phyloP scores from a whole-genome alignment of 176 grass and related monocot genomes.

The Pontederia crassipes region DNA sequence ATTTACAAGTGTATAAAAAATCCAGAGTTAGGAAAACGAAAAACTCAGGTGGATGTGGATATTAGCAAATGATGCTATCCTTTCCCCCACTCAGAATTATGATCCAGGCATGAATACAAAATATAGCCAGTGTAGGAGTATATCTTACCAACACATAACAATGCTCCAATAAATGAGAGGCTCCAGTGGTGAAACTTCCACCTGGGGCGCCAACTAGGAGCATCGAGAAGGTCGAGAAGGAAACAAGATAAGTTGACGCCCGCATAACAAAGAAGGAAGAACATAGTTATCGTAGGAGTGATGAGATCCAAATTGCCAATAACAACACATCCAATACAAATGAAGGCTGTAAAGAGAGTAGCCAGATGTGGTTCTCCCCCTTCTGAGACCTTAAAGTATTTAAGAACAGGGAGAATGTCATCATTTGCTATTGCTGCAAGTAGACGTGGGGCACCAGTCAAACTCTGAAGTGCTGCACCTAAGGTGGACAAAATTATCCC shows the following conservation, averaged over 20 bases:
- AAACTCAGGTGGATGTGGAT: no score
- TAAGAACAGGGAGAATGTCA: constrained; percentile 91
- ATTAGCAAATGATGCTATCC: not conserved
- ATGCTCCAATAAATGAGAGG: constrained; percentile 80
- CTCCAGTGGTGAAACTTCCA: constrained; percentile 99
- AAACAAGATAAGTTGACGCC: constrained; percentile 97
- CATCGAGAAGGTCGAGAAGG: constrained; percentile 92
- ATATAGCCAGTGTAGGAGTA: not conserved
- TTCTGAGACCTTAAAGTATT: constrained; percentile 92
- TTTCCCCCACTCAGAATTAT: not conserved
- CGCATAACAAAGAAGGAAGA: constrained; percentile 93
- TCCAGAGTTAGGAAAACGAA: no score
- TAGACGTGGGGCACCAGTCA: constrained; percentile 90
- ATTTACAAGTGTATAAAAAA: no score
- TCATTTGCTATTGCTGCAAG: constrained; percentile 96
- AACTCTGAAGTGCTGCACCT: constrained; percentile 86
- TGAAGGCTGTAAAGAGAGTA: constrained; percentile 86
- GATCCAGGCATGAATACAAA: not conserved
- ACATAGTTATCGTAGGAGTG: constrained; percentile 98
- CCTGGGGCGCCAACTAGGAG: constrained; percentile 96
- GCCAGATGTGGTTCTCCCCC: constrained; percentile 67
- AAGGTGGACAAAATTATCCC: constrained; percentile 93
- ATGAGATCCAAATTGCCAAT: constrained; percentile 95
- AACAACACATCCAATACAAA: constrained; percentile 80
- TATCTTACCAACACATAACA: constrained; percentile 77